Percentiles rank a stretch among this genome's conserved stretches.
These are phyloP conservation scores for Ceriops zippeliana DNA, from an alignment of 345 rosid genomes.

Conservation along the genomic window DNA sequence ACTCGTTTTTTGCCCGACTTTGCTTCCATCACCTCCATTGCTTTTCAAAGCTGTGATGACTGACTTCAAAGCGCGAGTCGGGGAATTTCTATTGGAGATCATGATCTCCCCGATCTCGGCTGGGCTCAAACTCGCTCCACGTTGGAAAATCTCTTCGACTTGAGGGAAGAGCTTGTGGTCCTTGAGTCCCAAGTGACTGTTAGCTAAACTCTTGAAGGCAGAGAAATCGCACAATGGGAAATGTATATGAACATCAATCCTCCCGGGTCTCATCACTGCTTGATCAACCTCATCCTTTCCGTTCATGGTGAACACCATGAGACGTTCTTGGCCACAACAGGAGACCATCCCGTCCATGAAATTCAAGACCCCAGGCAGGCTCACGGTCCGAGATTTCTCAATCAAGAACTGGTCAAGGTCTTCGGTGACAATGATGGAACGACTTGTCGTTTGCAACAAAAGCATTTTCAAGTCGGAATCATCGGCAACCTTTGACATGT, in stretches of 20 bases:
- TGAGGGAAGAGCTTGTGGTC: conserved; percentile 30
- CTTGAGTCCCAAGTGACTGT: conserved; percentile 23
- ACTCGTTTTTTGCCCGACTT: not conserved
- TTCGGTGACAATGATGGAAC: conserved; percentile 23
- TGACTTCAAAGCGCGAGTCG: conserved; percentile 20
- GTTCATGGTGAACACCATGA: conserved; percentile 23
- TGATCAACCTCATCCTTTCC: conserved; percentile 11
- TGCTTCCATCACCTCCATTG: not conserved
- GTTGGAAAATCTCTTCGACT: conserved; percentile 14
- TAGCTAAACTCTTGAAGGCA: conserved; percentile 20
- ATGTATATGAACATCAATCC: conserved; percentile 23
- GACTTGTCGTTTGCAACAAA: conserved; percentile 20
- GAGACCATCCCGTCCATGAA: conserved; percentile 30
- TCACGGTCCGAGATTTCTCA: conserved; percentile 9
- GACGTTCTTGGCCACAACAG: conserved; percentile 22
- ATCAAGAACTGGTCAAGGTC: conserved; percentile 17
- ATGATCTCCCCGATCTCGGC: conserved; percentile 30
- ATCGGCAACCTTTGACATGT: conserved; percentile 7
- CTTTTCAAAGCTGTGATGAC: conserved; percentile 23
- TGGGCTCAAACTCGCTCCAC: conserved; percentile 19
- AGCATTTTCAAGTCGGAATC: conserved; percentile 24
- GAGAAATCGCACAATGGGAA: conserved; percentile 22
- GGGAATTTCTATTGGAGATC: conserved; percentile 28
- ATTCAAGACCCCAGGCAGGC: conserved; percentile 18
- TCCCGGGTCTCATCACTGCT: conserved; percentile 20